Percentiles rank a stretch among this genome's conserved stretches.
Conservation (phyloP, 2,329 filamentous ascomycete genomes). For the Aureobasidium sp. region DNA sequence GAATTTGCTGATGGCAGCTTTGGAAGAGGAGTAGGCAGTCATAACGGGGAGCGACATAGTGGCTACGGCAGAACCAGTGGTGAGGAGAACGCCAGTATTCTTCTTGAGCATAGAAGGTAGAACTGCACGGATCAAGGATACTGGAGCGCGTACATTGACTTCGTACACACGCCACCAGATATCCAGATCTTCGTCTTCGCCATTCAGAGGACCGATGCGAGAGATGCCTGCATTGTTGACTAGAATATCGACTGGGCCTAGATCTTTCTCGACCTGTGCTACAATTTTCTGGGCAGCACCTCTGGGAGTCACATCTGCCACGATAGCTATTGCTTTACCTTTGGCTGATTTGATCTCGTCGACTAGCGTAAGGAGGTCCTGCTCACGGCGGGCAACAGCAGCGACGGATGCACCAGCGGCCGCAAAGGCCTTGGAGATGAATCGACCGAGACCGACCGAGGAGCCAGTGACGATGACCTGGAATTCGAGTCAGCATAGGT, state of each 20-base stretch:
- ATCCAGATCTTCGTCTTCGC: conserved; percentile 26
- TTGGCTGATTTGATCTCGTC: conserved; percentile 26
- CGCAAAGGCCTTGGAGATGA: conserved; percentile 20
- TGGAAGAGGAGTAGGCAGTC: conserved; percentile 30
- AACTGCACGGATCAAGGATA: conserved; percentile 28
- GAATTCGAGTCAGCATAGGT: not conserved
- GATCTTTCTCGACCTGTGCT: conserved; percentile 21
- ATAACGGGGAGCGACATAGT: conserved; percentile 25
- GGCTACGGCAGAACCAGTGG: conserved; percentile 23
- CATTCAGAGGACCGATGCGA: conserved; percentile 21
- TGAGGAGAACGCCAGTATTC: conserved; percentile 26
- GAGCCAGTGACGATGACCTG: conserved; percentile 17
- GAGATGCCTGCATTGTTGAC: conserved; percentile 19
- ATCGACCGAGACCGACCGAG: conserved; percentile 14
- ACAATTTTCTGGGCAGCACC: conserved; percentile 26
- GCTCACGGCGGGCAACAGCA: conserved; percentile 24
- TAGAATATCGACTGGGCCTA: conserved; percentile 15
- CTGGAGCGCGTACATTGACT: conserved; percentile 29
- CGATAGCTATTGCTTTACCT: conserved; percentile 25
- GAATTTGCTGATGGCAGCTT: conserved; percentile 31
- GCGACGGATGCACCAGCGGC: conserved; percentile 19
- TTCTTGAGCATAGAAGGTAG: conserved; percentile 28
- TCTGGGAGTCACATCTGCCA: conserved; percentile 24
- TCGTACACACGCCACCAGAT: conserved; percentile 32
- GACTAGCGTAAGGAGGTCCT: conserved; percentile 25